phyloP scores from a whole-genome alignment of 306 rosid genomes.

The Canavalia gladiata region DNA sequence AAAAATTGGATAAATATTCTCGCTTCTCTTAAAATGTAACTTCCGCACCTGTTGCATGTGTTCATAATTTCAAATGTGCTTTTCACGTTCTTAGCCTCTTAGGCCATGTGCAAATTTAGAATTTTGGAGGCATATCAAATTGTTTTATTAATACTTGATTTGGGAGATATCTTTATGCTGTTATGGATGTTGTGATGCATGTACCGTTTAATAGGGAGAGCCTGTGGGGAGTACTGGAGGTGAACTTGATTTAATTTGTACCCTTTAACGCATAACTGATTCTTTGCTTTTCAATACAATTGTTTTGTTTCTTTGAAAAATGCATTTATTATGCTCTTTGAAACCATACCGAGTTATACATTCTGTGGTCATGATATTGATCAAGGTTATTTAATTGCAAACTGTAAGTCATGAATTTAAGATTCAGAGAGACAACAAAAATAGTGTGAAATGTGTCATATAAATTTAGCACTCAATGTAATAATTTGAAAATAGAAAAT shows the following conservation, averaged over 20 bases:
- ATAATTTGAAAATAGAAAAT: no score
- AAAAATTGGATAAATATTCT: slow-evolving; percentile 22
- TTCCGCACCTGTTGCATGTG: slow-evolving; percentile 1
- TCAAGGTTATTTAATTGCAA: no score
- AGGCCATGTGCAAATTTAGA: background rate
- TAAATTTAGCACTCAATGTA: no score
- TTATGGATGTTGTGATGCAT: background rate
- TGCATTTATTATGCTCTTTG: slow-evolving; percentile 6
- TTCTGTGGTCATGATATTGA: slow-evolving; percentile 13
- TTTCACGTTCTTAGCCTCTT: background rate
- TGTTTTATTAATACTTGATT: slow-evolving; percentile 14
- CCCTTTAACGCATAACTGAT: background rate
- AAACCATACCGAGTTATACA: slow-evolving; percentile 1
- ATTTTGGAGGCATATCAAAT: slow-evolving; percentile 16
- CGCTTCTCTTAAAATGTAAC: background rate
- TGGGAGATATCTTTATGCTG: background rate
- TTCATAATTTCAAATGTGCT: slow-evolving; percentile 17
- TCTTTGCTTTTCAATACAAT: background rate
- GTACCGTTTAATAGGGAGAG: background rate
- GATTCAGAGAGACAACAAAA: no score
- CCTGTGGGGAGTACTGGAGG: background rate
- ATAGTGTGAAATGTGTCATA: no score
- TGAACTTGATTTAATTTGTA: background rate
- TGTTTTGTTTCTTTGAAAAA: background rate
- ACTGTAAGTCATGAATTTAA: no score